Evolutionary conservation across 2,329 filamentous ascomycete species (phyloP).

Genomic region (Alternaria postmessia): DNA sequence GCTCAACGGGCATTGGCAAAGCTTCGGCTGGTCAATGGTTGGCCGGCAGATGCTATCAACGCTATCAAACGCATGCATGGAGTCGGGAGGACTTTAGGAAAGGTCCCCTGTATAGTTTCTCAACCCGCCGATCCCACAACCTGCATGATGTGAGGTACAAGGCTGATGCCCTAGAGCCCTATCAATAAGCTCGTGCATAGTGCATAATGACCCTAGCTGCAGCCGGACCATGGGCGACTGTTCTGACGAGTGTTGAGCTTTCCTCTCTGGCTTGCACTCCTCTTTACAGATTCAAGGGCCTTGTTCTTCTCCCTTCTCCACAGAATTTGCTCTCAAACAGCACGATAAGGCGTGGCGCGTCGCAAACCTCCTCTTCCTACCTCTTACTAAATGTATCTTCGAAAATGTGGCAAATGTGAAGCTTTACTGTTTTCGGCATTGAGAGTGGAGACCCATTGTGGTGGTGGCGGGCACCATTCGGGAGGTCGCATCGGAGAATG

Average conservation of each 20-base stretch:
- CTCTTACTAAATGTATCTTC: neutral
- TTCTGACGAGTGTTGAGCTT: neutral
- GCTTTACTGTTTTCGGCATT: conserved; percentile 15
- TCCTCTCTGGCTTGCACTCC: neutral
- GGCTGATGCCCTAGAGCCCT: neutral
- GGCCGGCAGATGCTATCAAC: neutral
- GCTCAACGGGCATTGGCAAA: neutral
- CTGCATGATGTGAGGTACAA: conserved; percentile 1
- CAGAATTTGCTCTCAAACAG: neutral
- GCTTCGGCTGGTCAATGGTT: neutral
- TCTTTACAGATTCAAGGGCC: neutral
- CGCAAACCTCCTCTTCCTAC: neutral
- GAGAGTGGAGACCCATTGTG: conserved; percentile 23
- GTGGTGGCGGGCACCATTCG: conserved; percentile 4
- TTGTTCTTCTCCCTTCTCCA: neutral
- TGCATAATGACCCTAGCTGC: neutral
- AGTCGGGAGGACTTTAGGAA: neutral
- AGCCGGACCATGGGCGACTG: neutral
- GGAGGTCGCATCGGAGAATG: conserved; percentile 20
- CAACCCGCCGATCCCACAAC: neutral
- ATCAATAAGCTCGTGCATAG: neutral
- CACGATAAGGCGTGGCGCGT: too few species aligned
- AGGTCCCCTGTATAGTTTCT: neutral
- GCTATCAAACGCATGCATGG: neutral
- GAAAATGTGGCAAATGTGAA: neutral